Evolutionary conservation across 257 asterid genomes (phyloP), one percentile per base, ranked within the genome.

Genomic region (Coffea canephora): DNA sequence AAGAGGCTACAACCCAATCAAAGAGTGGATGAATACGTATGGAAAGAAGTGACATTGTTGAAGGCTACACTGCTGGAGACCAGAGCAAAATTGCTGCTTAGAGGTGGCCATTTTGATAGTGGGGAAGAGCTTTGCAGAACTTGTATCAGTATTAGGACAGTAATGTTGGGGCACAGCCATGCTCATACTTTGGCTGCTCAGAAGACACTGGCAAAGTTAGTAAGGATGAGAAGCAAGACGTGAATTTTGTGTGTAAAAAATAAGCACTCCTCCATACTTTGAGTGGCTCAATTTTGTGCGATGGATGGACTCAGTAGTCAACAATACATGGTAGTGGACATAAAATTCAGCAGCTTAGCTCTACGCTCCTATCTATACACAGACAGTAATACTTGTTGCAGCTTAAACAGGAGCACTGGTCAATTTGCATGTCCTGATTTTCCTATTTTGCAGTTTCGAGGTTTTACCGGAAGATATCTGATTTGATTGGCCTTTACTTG

Each of bases 211-310:
- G 97, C 97, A 0, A 92, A 88, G 84, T 77, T 92, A 71, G 95
- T 94, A 12, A 90, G 97, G 86, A 90, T 93, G 97, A 90, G 97
- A 84, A 91, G 97, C 84, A 94, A 91, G 89, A 91, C 89, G 61
- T 91, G 85, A 87, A 46, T 41, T 77, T 65, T 84, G 54, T 74
- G 70, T 73, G 68, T 48, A 50, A 49, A 67, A 14, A 70, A 31
- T 36, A 23, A 48, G 50, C 76, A 78, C 46, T 43, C 21, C 25
- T 43, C 48, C 25, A 25, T n/a, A 15, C 15, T 52, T 9, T 52
- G 34, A 36, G 82, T 79, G 79, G 78, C 86, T 73, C 88, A 84
- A 69, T 80, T 87, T 79, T 85, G 85, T 82, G 73, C 65, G 76
- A 15, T 62, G 14, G 76, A 15, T 62, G 14, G 55, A 64, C 27